These are phyloP conservation scores for Naganishia randhawae DNA, from an alignment of 768 basidiomycete genomes.

Conservation along the genomic window DNA sequence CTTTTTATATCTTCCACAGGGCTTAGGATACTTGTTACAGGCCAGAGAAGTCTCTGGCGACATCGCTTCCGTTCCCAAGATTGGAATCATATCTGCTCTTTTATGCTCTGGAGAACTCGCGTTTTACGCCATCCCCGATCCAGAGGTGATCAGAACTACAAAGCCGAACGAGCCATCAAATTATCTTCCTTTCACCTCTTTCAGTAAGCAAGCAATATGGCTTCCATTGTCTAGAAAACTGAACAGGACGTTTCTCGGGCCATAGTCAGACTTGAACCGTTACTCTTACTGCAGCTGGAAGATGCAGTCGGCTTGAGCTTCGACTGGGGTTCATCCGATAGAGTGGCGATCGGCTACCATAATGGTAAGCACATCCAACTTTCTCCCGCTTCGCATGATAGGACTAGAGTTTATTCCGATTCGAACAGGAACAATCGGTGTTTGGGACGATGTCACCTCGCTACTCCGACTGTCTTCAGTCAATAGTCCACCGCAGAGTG, in stretches of 20 bases:
- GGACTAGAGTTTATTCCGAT: neutral
- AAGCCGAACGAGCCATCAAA: constrained; percentile 30
- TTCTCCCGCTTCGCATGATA: neutral
- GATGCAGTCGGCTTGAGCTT: constrained; percentile 73
- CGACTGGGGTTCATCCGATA: constrained; percentile 84
- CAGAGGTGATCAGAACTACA: constrained; percentile 47
- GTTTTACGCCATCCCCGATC: constrained; percentile 75
- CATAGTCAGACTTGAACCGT: constrained; percentile 57
- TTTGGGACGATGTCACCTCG: constrained; percentile 22
- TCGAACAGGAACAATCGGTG: neutral
- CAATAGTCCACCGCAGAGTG: neutral
- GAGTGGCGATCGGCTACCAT: constrained; percentile 75
- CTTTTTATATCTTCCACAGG: neutral
- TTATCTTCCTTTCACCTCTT: neutral
- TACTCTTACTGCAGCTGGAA: constrained; percentile 68
- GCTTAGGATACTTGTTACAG: too few relatives aligned
- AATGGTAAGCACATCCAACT: constrained; percentile 59
- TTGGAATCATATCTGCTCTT: constrained; percentile 78
- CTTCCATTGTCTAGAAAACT: too few relatives aligned
- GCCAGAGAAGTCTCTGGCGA: neutral
- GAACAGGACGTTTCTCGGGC: too few relatives aligned
- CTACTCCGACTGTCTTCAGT: constrained; percentile 1
- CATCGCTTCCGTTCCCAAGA: constrained; percentile 53
- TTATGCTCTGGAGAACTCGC: constrained; percentile 84
- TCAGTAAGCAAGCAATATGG: constrained; percentile 9